Base-by-base conservation (phyloP, 768 basidiomycete species). In the Russula olivacea region DNA sequence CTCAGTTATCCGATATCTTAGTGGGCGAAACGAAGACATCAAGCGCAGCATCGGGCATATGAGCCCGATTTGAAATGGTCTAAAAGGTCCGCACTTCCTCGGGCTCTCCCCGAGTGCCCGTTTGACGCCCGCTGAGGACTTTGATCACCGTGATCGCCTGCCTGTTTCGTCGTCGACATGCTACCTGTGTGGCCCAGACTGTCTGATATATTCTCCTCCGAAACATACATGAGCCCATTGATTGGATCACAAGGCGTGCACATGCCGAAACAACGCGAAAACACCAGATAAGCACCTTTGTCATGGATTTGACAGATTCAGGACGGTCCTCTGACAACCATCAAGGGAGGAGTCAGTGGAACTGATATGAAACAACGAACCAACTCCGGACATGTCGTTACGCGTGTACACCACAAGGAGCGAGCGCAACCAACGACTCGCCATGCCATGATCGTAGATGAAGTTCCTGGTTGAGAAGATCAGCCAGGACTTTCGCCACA, bases 51-150 rank as follows among this genome's bases (percentile, higher is more conserved):
- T 25, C 43, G 19, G 28, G 28, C 17, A 10, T 47, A 14, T 21
- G 58, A 12, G 11, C 17, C 34, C 17, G 14, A n/a, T 50, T 38
- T 36, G 36, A 12, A 9, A 36, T 28, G 28, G 4, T 28, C 28
- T 36, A 51, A 59, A 59, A 23, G 17, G 5, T 17, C 50, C 59
- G 51, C 45, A 52, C 40, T 11, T 5, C 38, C 3, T 3, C 32
- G 10, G 38, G 38, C 9, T 38, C 36, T 12, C 2, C 48, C 47
- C 4, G 34, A 12, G 19, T 4, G n/a, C 30, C 28, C 38, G 41
- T 45, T 60, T 53, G 59, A 53, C 51, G 59, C 59, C 21, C 58
- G 17, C 23, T 38, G 34, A 25, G 7, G 48, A 15, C 41, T 51
- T 41, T 2, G 19, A 28, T 41, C n/a, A 19, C 19, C 34, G 17